A percentile compares a stretch with the other conserved stretches of the same genome.
phyloP scores from a whole-genome alignment of 805 yeast species.

The Kuraishia floccosa region DNA sequence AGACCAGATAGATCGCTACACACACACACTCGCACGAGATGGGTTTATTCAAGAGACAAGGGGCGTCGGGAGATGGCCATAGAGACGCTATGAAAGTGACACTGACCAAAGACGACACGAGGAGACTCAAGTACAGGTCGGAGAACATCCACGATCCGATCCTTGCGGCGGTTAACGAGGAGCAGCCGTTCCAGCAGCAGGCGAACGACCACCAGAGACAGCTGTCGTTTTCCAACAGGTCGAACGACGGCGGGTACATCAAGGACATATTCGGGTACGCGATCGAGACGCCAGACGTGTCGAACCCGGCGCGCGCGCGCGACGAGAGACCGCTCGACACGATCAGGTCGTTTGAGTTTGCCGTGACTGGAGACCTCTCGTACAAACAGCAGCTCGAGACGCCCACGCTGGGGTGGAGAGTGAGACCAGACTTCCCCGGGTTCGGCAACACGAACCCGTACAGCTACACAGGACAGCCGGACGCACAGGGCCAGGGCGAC shows the following conservation, averaged over 20 bases:
- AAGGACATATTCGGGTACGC: conserved; percentile 82
- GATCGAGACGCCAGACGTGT: conserved; percentile 70
- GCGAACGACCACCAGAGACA: conserved; percentile 23
- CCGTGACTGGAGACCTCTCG: conserved; percentile 80
- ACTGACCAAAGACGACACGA: conserved; percentile 38
- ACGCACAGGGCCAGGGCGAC: not conserved
- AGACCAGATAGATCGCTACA: too few species aligned
- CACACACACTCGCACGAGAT: too few species aligned
- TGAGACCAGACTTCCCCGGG: conserved; percentile 66
- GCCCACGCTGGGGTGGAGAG: conserved; percentile 72
- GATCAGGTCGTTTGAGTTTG: conserved; percentile 84
- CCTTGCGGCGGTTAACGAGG: conserved; percentile 85
- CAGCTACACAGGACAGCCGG: conserved; percentile 10
- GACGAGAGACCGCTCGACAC: conserved; percentile 97
- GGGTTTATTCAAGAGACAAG: too few species aligned
- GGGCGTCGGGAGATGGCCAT: conserved; percentile 9
- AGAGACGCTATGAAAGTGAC: conserved; percentile 21
- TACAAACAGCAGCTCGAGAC: conserved; percentile 79
- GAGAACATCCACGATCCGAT: conserved; percentile 83
- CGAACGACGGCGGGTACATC: conserved; percentile 41
- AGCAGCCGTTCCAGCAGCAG: conserved; percentile 81
- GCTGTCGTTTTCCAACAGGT: conserved; percentile 15
- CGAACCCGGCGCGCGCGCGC: conserved; percentile 88
- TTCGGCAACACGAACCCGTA: conserved; percentile 27
- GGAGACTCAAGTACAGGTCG: conserved; percentile 50